Percentiles rank a stretch among this genome's conserved stretches.
Evolutionary conservation across 116 monocot species (phyloP).

Genomic region (Cymodocea nodosa): DNA sequence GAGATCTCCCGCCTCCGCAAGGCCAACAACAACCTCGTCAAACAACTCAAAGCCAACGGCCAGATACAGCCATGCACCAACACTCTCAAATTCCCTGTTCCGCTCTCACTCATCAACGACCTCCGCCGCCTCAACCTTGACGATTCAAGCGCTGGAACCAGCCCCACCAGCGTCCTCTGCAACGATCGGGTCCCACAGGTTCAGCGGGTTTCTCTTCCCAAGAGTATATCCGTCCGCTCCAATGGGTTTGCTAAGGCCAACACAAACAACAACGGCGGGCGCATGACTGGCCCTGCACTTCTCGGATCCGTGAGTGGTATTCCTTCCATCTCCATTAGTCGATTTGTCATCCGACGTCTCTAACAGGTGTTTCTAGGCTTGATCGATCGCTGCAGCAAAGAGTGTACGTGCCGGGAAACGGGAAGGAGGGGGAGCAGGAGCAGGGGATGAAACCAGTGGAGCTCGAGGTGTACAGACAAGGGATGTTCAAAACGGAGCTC

Average conservation of each 20-base stretch:
- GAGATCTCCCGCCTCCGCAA: slow-evolving; percentile 58
- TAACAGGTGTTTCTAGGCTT: background rate
- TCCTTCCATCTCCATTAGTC: background rate
- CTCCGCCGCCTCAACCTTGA: slow-evolving; percentile 10
- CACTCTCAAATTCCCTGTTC: background rate
- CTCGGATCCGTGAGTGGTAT: slow-evolving; percentile 33
- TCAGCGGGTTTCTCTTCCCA: slow-evolving; percentile 36
- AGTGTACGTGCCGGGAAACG: slow-evolving; percentile 23
- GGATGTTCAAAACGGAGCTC: slow-evolving; percentile 92
- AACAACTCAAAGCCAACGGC: slow-evolving; percentile 11
- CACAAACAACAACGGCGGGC: slow-evolving; percentile 13
- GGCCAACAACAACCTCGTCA: slow-evolving; percentile 46
- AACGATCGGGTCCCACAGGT: slow-evolving; percentile 16
- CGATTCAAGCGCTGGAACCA: slow-evolving; percentile 5
- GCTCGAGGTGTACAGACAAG: slow-evolving; percentile 81
- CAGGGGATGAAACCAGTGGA: slow-evolving; percentile 26
- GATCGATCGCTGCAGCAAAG: slow-evolving; percentile 32
- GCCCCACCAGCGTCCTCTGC: slow-evolving; percentile 51
- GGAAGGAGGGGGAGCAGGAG: slow-evolving; percentile 2
- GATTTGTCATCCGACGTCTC: background rate
- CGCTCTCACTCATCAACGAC: slow-evolving; percentile 6
- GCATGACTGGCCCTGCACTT: slow-evolving; percentile 23
- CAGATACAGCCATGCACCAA: background rate
- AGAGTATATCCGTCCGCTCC: slow-evolving; percentile 81
- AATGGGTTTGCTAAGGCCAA: slow-evolving; percentile 51